These are phyloP conservation scores for Mallotus repandus DNA, from an alignment of 441 rosid genomes.

Conservation along the genomic window DNA sequence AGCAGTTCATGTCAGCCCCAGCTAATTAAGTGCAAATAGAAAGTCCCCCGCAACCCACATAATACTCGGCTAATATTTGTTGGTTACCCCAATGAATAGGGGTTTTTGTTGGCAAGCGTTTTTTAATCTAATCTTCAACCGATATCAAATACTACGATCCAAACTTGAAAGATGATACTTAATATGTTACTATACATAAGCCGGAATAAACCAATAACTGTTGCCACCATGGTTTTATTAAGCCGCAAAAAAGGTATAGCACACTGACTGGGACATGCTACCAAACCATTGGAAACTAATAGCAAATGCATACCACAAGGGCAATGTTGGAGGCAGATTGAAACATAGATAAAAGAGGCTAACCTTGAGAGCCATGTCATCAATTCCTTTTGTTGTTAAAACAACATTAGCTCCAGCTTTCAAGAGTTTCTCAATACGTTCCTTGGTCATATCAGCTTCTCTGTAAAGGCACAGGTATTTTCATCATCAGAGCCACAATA, in stretches of 20 bases:
- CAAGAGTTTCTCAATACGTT: conserved; percentile 87
- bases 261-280: background rate
- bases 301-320: background rate
- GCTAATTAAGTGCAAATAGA: background rate
- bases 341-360: conserved; percentile 18
- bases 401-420: conserved; percentile 98
- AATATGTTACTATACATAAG: background rate
- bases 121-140: background rate
- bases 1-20: background rate
- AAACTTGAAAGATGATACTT: background rate
- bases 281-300: background rate
- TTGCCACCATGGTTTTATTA: background rate
- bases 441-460: conserved; percentile 97
- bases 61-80: background rate
- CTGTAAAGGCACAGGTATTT: conserved; percentile 40
- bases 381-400: conserved; percentile 95
- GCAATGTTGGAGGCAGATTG: background rate
- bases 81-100: no score
- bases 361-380: conserved; percentile 99
- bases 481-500: conserved; percentile 5
- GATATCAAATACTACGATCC: background rate
- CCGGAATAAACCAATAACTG: background rate
- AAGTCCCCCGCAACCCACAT: background rate
- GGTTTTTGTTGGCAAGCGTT: background rate
- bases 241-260: background rate